Evolutionary conservation across 208 protist genomes (phyloP), one percentile per base, ranked within the genome.

Genomic region (Crithidia bombi): DNA sequence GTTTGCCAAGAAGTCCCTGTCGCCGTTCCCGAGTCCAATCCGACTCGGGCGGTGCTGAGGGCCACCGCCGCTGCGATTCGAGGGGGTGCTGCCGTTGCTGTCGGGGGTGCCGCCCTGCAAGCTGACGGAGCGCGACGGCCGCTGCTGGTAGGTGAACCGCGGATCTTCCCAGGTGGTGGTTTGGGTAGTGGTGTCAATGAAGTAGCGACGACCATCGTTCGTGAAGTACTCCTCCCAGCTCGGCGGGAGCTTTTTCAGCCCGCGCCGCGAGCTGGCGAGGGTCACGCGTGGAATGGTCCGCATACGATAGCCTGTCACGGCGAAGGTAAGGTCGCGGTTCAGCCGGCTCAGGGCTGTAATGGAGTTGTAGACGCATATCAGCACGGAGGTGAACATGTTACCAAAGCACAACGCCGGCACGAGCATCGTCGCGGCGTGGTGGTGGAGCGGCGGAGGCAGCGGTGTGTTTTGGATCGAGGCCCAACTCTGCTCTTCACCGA

Each of bases 341-440:
- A 95, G 71, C 21, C 90, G 74, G 9, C 58, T 62, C 1, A 95
- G 59, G n/a, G 86, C 85, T 0, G 87, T 83, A 47, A 88, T 78
- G 56, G 78, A 90, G 80, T 95, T 95, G 75, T 95, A 95, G 23
- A 83, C 87, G 75, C 90, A 95, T 28, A 95, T 75, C 55, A 95
- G 81, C 25, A 90, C 73, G 2, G 87, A 95, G 26, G 78, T 79
- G 59, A 90, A 91, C 55, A 92, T 80, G 77, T 95, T 95, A 39
- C 90, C 90, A 25, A 84, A 89, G 79, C 82, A 93, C 33, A 95
- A 51, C 9, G 71, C 56, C 0, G 90, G 90, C 21, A 93, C 78
- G 11, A 95, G 79, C 65, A 93, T 69, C 19, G 83, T 91, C 12
- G 85, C 85, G 23, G 86, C 87, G 69, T 92, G 84, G 71, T 95